Base-by-base conservation (phyloP, 1,284 basidiomycete genomes). In the Papiliotrema nemorosa region DNA sequence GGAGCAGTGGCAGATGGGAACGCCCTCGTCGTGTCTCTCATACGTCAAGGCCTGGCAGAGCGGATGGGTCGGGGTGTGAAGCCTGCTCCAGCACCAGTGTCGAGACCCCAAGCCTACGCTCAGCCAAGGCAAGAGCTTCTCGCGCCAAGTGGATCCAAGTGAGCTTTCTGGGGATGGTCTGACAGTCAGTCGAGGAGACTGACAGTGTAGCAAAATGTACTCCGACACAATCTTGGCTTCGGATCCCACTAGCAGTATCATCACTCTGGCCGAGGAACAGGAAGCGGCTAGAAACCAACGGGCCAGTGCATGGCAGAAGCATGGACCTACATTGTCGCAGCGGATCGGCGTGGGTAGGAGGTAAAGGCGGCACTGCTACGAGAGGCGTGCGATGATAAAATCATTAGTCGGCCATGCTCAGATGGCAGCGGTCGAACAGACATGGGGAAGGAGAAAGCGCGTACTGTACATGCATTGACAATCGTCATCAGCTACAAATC, bases 1-100 rank as follows among this genome's bases (percentile, higher is more conserved):
- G 83, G 83, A 37, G 85, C 87, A 60, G 82, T 84, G 10, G 89
- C 89, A 1, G 89, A 92, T 57, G 89, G 89, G 0, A 84, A 85
- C 53, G 79, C 79, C 12, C 75, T 92, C 35, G 79, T 76, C 6
- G 86, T 92, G 10, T 74, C 73, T 44, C 72, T 89, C 46, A 78
- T 88, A 9, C 85, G 76, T 22, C 76, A 75, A 35, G 44, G 47
- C 1, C 2, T 67, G 37, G 54, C 72, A 41, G 74, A 79, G 16
- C 80, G 80, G 33, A 50, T 63, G 38, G 54, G 52, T 2, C 22
- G 34, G n/a, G 31, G 41, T 20, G 14, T 6, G n/a, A 22, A 20
- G 16, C 16, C 3, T 25, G 12, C 26, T 5, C 5, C n/a, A 22
- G 24, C 37, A 38, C 27, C 20, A 2, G 34, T 2, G 33, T 16